Evolutionary conservation across 495 filamentous ascomycete genomes (phyloP).

Genomic region (Evansstolkia leycettana): DNA sequence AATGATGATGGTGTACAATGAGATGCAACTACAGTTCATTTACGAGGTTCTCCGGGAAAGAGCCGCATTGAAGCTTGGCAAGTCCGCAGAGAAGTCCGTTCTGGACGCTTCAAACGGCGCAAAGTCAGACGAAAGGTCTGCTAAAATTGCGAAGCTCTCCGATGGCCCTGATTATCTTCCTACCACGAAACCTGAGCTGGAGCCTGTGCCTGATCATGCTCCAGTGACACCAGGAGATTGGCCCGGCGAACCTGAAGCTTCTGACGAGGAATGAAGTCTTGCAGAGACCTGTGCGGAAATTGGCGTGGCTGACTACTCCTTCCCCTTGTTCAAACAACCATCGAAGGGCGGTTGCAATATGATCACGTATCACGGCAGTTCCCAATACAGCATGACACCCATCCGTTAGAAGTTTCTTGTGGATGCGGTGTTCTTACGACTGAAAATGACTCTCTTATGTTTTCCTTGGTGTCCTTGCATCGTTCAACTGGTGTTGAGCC

Average conservation of each 20-base stretch:
- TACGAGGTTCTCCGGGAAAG: slow-evolving; percentile 75
- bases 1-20: slow-evolving; percentile 92
- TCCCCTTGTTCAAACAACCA: no score
- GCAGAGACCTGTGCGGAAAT: neutral
- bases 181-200: slow-evolving; percentile 28
- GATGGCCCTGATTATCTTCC: slow-evolving; percentile 19
- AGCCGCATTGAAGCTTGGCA: slow-evolving; percentile 44
- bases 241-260: slow-evolving; percentile 19
- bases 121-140: slow-evolving; percentile 21
- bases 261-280: slow-evolving; percentile 22
- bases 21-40: slow-evolving; percentile 76
- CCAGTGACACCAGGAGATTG: slow-evolving; percentile 18
- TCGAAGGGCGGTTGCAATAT: no score
- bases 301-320: no score
- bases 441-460: slow-evolving; percentile 8
- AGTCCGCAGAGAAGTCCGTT: slow-evolving; percentile 5
- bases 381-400: slow-evolving; percentile 4
- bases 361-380: no score
- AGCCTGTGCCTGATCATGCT: slow-evolving; percentile 16
- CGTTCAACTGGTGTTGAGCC: slow-evolving; percentile 1
- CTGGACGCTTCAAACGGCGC: slow-evolving; percentile 8
- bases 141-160: slow-evolving; percentile 30
- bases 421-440: slow-evolving; percentile 2
- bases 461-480: slow-evolving; percentile 5
- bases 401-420: no score